A percentile compares a stretch with the other conserved stretches of the same genome.
These are phyloP conservation scores for Mesembryanthemum crystallinum DNA, from an alignment of 148 eudicot species.

Conservation along the genomic window DNA sequence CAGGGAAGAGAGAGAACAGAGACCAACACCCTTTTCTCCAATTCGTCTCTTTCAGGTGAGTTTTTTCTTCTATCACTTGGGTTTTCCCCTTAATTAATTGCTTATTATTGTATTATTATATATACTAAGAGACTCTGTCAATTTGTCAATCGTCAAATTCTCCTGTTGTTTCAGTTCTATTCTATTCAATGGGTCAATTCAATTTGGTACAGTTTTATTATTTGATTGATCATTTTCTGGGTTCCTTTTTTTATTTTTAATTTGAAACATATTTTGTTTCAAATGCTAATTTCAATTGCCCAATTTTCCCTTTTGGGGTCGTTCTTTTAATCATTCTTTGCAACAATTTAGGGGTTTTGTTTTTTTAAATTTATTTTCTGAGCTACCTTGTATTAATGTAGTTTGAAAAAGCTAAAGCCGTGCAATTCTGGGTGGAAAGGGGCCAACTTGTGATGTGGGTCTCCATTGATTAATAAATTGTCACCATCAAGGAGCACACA, in stretches of 20 bases:
- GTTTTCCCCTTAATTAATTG: neutral
- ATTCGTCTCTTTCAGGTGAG: neutral
- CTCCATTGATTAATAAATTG: neutral
- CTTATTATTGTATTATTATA: too few relatives aligned
- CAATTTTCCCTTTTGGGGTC: too few relatives aligned
- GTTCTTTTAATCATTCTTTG: too few relatives aligned
- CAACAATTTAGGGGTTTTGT: neutral
- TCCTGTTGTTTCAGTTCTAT: too few relatives aligned
- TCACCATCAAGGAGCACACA: neutral
- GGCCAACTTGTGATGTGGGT: neutral
- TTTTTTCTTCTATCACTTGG: neutral
- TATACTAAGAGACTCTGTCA: too few relatives aligned
- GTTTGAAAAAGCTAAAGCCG: neutral
- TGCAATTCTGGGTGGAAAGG: neutral
- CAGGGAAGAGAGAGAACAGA: neutral
- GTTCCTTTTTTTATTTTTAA: neutral
- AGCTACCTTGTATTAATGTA: neutral
- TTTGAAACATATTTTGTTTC: neutral
- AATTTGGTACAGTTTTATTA: too few relatives aligned
- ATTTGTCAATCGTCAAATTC: neutral
- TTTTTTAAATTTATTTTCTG: neutral
- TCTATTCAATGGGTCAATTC: too few relatives aligned
- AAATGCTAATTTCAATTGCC: too few relatives aligned
- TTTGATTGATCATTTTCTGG: neutral
- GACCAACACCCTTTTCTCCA: neutral